phyloP scores from a whole-genome alignment of 192 early-diverging fungal species.

The Rhizophagus prolifer region DNA sequence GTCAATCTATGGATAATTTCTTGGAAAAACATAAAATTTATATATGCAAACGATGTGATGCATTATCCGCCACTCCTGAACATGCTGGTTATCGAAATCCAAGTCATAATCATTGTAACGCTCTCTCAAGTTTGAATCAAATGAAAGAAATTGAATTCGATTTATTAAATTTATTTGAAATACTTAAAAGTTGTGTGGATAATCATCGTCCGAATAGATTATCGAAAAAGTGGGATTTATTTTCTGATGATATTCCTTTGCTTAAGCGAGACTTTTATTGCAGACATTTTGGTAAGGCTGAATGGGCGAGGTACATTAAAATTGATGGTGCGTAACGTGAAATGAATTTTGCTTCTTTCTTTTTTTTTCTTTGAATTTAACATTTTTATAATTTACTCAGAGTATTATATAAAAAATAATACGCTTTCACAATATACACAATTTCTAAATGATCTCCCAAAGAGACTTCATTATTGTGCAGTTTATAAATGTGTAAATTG shows the following conservation, averaged over 20 bases:
- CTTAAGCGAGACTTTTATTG: neutral
- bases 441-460: constrained; percentile 2
- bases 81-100: constrained; percentile 8
- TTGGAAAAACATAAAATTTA: constrained; percentile 17
- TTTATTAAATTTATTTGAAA: constrained; percentile 17
- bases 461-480: neutral
- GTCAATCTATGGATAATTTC: neutral
- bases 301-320: constrained; percentile 8
- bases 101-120: neutral
- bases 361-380: too few species aligned
- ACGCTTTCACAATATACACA: neutral
- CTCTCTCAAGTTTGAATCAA: neutral
- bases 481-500: constrained; percentile 11
- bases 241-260: neutral
- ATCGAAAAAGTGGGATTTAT: constrained; percentile 6
- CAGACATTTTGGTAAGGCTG: neutral
- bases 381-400: neutral
- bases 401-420: constrained; percentile 3
- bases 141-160: constrained; percentile 2
- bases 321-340: constrained; percentile 1
- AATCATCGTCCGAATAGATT: neutral
- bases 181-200: constrained; percentile 11
- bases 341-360: neutral
- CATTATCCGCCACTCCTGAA: neutral
- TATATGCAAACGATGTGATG: neutral